Conservation (phyloP, 2,329 filamentous ascomycete species). For the Fusarium agapanthi region DNA sequence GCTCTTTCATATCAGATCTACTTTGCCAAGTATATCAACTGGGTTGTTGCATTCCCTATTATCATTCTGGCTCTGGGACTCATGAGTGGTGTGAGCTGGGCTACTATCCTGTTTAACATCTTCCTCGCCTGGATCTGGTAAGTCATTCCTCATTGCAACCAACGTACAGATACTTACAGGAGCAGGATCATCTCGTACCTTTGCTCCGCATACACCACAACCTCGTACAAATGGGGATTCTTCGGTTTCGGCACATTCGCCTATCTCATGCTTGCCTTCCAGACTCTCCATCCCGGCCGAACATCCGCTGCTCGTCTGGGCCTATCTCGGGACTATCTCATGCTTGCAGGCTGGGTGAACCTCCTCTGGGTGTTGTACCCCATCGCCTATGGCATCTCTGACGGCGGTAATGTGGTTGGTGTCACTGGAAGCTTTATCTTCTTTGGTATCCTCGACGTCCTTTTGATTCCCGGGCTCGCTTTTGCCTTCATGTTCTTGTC, state of each 20-base stretch:
- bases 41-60: constrained; percentile 60
- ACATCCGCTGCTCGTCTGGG: constrained; percentile 53
- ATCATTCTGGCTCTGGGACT: constrained; percentile 58
- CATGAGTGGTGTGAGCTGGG: constrained; percentile 63
- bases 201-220: constrained; percentile 56
- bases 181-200: constrained; percentile 57
- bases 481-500: constrained; percentile 55
- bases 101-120: constrained; percentile 62
- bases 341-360: constrained; percentile 59
- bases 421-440: constrained; percentile 37
- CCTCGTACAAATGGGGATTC: constrained; percentile 67
- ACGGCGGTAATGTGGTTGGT: constrained; percentile 28
- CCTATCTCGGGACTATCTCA: constrained; percentile 54
- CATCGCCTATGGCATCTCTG: constrained; percentile 53
- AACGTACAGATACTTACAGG: neutral
- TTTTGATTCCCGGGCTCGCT: constrained; percentile 56
- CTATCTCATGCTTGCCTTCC: constrained; percentile 55
- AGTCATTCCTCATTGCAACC: neutral
- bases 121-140: constrained; percentile 60
- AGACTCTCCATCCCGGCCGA: constrained; percentile 52
- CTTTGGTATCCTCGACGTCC: constrained; percentile 61
- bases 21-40: constrained; percentile 65
- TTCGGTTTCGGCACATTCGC: constrained; percentile 61
- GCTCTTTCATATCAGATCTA: constrained; percentile 58
- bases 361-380: constrained; percentile 64